These are phyloP conservation scores for Trichocomaceae sp. DNA, from an alignment of 2,329 filamentous ascomycete species.

Conservation along the genomic window DNA sequence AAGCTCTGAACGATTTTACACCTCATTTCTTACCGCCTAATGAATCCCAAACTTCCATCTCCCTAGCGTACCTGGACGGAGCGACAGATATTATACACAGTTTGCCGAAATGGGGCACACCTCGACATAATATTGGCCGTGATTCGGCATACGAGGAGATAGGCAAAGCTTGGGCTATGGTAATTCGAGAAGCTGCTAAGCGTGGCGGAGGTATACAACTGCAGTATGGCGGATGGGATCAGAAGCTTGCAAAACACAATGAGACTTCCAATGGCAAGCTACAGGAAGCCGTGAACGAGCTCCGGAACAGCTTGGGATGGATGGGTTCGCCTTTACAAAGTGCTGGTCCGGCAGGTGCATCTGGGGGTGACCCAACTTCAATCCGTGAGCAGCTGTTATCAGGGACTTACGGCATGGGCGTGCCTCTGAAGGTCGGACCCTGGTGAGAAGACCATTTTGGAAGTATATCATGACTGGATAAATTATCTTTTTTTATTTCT, in stretches of 20 bases:
- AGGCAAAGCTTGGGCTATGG: slow-evolving; percentile 83
- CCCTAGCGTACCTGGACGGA: slow-evolving; percentile 79
- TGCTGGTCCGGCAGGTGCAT: slow-evolving; percentile 25
- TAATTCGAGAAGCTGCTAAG: slow-evolving; percentile 86
- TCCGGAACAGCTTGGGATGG: slow-evolving; percentile 71
- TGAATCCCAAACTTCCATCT: slow-evolving; percentile 75
- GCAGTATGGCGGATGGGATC: slow-evolving; percentile 88
- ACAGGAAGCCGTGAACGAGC: slow-evolving; percentile 68
- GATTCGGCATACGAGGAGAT: slow-evolving; percentile 96
- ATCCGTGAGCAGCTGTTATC: slow-evolving; percentile 52
- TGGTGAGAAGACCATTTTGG: slow-evolving; percentile 37
- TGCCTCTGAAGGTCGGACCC: slow-evolving; percentile 50
- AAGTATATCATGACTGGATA: slow-evolving; percentile 1
- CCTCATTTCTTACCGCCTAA: slow-evolving; percentile 90
- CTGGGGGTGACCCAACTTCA: slow-evolving; percentile 37
- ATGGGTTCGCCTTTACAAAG: slow-evolving; percentile 48
- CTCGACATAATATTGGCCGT: slow-evolving; percentile 84
- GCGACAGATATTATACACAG: slow-evolving; percentile 86
- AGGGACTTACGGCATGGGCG: slow-evolving; percentile 50
- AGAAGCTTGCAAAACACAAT: slow-evolving; percentile 79
- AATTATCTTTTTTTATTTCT: slow-evolving; percentile 7
- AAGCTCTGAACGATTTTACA: slow-evolving; percentile 88
- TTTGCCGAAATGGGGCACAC: slow-evolving; percentile 84
- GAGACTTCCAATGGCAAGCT: slow-evolving; percentile 77
- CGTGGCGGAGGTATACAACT: slow-evolving; percentile 82